Evolutionary conservation across 2,329 filamentous ascomycete species (phyloP), one percentile per base, ranked within the genome.

Genomic region (Calonectria fujianensis): DNA sequence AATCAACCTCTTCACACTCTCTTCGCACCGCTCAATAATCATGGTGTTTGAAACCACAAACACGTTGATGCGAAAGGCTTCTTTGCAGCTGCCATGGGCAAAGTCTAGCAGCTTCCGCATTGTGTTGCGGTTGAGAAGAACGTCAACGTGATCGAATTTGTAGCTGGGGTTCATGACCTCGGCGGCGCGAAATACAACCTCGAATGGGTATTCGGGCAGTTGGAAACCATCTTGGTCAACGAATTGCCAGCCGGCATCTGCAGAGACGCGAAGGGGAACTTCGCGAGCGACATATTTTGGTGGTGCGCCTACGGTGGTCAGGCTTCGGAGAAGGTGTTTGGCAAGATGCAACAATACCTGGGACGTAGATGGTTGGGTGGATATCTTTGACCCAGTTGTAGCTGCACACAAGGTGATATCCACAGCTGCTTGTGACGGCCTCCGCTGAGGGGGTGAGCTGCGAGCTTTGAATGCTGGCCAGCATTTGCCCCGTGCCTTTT

Each of bases 181-280:
- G 9, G 79, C 73, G 54, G 82, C 82, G n/a, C 77, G 70, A 48
- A 85, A 82, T 16, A 83, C 66, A 5, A 80, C 75, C 41, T 83
- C 77, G 67, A 83, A 85, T 1, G 81, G 80, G 29, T 76, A 80
- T 16, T 68, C 24, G 1, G 80, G 78, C 13, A 69, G 13, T 16
- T 45, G 61, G 7, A 39, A 32, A 16, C 63, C 57, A 66, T 74
- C 79, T 29, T 75, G 75, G 51, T 82, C 79, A 18, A 73, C 65
- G 39, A 39, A 73, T 13, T 65, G 51, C 20, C n/a, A 13, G 20
- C 70, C 63, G 1, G 32, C 32, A 18, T 77, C 76, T 63, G 13
- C 68, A 2, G 29, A 4, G 32, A 76, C 5, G 1, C 6, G 14
- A 14, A 78, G 9, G 2, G 76, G 76, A 20, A 76, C 24, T 7